Base-by-base conservation (phyloP, 441 rosid genomes). In the Gossypium davidsonii region DNA sequence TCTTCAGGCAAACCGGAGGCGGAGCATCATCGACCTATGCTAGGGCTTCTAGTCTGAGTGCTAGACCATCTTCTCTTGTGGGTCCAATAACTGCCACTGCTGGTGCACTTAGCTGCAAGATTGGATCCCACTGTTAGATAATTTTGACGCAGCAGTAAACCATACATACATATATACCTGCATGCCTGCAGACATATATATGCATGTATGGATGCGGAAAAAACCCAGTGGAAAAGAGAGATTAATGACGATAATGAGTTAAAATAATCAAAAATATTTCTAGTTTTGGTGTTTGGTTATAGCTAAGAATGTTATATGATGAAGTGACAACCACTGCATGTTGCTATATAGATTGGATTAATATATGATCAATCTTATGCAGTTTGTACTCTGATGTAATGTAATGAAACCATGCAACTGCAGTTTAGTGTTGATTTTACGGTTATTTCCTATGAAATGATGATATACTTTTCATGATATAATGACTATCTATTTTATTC, bases 31-130 rank as follows among this genome's bases (percentile, higher is more conserved):
- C 87, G 8, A 84, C 78, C 72, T 88, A 78, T 18, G 88, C 90
- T 9, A 77, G 86, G 67, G 90, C 90, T 58, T 88, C 90, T 0
- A 88, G 92, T 62, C 79, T 86, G 12, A 85, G 85, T 64, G 91
- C 91, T 23, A 83, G 89, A 69, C 83, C 91, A 66, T 78, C 90
- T 17, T 63, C 87, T 0, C 73, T 78, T 44, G 90, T 88, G 26
- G 86, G 83, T 63, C 9, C 87, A 49, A 85, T 88, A 17, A 88
- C 92, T 0, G 72, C 75, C 3, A 72, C 76, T 0, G 86, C 92
- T 1, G 92, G 92, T 2, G 81, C 88, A 42, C 84, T 88, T 20
- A 79, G 39, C 72, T 88, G 92, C 72, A 82, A 77, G 10, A 76
- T 61, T 31, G 83, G 83, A 49, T 80, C 83, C 57, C 83, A 21